Evolutionary conservation across 495 filamentous ascomycete genomes (phyloP), one percentile per base, ranked within the genome.

Genomic region (Neurospora terricola): DNA sequence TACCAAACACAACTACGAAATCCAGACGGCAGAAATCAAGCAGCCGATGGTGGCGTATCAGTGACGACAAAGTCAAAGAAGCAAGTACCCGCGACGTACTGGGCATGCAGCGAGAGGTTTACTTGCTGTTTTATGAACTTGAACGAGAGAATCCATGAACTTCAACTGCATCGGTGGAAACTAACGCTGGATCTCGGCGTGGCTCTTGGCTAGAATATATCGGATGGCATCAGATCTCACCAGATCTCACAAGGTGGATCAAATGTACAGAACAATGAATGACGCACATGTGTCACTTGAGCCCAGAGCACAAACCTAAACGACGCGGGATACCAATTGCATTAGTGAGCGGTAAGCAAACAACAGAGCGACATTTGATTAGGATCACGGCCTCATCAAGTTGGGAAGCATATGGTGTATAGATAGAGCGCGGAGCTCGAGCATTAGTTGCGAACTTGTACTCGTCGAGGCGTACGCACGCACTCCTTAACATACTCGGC

Each of bases 21-120:
- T 72, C 86, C 23, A 90, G 87, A 75, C 83, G 85, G 40, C 87
- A 85, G 73, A 90, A 90, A 76, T 88, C 84, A n/a, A 88, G 83
- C 71, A 87, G 92, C 76, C 87, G 92, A 23, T 99, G 96, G 96
- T 99, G 96, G 96, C 88, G 96, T 16, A 98, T 99, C 69, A 98
- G 94, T 45, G 96, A 99, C 78, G 96, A 98, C 42, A 98, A 98
- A 78, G 87, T 98, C 72, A 97, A 95, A 78, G 95, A 98, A 78
- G 91, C 93, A 72, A 96, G 92, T 81, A 98, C 94, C 3, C 89
- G 87, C 69, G 95, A 99, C 70, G 93, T 99, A 27, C 78, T 99
- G 71, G 87, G 88, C 11, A 97, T 98, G 95, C 94, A 98, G 80
- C 91, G 90, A 75, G 96, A 98, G 80, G 95, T 98, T 0, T 99